These are phyloP conservation scores for Nicotiana benthamiana DNA, from an alignment of 257 asterid genomes.

Conservation along the genomic window DNA sequence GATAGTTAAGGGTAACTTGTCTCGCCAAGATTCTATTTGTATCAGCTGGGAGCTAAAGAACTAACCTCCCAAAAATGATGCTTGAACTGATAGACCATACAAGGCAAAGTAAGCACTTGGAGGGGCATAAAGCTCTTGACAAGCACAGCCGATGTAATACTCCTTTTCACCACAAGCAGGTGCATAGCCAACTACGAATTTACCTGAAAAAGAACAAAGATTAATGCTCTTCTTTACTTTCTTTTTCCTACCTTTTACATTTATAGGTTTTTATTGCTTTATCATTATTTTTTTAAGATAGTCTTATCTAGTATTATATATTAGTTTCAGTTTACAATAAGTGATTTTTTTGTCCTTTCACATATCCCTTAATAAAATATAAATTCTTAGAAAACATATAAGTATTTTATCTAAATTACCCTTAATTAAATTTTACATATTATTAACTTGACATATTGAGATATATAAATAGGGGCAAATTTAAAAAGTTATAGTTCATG, in stretches of 20 bases:
- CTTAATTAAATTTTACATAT: no score
- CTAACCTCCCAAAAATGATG: constrained; percentile 94
- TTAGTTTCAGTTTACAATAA: no score
- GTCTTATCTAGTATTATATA: no score
- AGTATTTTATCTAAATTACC: no score
- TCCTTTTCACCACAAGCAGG: constrained; percentile 91
- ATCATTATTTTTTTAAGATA: no score
- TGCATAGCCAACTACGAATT: constrained; percentile 70
- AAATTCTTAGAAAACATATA: no score
- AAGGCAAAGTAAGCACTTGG: constrained; percentile 93
- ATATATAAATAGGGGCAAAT: no score
- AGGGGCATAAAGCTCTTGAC: constrained; percentile 92
- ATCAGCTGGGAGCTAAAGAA: constrained; percentile 14
- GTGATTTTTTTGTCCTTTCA: no score
- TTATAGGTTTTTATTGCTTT: no score
- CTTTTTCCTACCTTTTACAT: neutral
- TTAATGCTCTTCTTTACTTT: neutral
- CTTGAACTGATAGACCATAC: constrained; percentile 86
- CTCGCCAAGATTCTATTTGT: neutral
- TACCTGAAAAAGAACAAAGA: constrained; percentile 40
- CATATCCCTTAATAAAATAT: no score
- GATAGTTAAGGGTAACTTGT: neutral
- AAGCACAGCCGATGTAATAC: constrained; percentile 83
- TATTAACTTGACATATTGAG: no score
- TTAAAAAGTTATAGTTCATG: no score